phyloP scores from a whole-genome alignment of 2,329 filamentous ascomycete genomes.

The Macrophomina tecta region DNA sequence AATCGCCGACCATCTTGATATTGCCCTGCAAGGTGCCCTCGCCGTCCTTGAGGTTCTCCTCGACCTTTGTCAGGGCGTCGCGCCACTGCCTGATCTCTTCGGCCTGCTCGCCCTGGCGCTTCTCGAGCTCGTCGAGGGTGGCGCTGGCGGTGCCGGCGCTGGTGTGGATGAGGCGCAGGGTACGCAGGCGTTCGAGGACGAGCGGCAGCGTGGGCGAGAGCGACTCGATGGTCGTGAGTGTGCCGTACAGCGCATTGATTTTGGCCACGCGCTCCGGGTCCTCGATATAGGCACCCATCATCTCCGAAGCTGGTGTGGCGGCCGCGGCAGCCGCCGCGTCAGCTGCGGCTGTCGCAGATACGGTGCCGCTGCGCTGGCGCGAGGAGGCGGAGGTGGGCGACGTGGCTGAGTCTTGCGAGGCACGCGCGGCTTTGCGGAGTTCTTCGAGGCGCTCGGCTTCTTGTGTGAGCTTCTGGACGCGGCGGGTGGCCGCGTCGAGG shows the following conservation, averaged over 20 bases:
- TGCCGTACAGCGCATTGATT: constrained; percentile 89
- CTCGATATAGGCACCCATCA: constrained; percentile 42
- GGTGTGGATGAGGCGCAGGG: constrained; percentile 81
- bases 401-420: constrained; percentile 15
- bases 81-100: constrained; percentile 86
- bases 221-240: constrained; percentile 85
- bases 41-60: constrained; percentile 73
- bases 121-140: constrained; percentile 78
- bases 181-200: constrained; percentile 82
- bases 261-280: constrained; percentile 79
- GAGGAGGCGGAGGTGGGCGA: constrained; percentile 9
- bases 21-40: constrained; percentile 77
- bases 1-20: constrained; percentile 81
- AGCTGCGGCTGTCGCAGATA: constrained; percentile 42
- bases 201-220: constrained; percentile 84
- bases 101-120: constrained; percentile 79
- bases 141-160: constrained; percentile 83
- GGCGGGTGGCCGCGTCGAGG: constrained; percentile 73
- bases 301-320: not conserved
- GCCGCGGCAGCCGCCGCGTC: constrained; percentile 34
- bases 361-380: constrained; percentile 20
- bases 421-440: constrained; percentile 37
- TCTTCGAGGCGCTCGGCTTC: constrained; percentile 77
- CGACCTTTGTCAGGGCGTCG: constrained; percentile 78
- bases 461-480: constrained; percentile 71